Evolutionary conservation across 2,329 filamentous ascomycete species (phyloP).

Genomic region (Penicillium vulpinum): DNA sequence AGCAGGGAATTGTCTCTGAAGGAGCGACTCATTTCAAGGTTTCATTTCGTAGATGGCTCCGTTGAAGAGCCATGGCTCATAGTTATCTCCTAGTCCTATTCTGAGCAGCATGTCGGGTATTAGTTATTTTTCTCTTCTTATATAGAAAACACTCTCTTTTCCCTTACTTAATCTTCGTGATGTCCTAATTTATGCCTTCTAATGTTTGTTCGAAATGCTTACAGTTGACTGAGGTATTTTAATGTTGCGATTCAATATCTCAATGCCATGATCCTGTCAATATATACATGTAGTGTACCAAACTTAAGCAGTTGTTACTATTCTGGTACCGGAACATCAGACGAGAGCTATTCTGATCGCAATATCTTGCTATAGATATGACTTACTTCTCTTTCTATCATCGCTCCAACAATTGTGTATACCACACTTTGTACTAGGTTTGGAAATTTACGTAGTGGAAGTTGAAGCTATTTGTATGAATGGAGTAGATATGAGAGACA

Average conservation of each 20-base stretch:
- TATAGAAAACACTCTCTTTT: not conserved
- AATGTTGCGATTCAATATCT: not conserved
- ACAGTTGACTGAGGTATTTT: not conserved
- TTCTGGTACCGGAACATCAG: not conserved
- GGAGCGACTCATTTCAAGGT: too few species aligned
- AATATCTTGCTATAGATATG: not conserved
- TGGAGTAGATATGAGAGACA: not conserved
- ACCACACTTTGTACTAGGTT: not conserved
- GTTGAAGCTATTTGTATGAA: not conserved
- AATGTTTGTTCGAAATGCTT: not conserved
- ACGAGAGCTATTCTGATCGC: not conserved
- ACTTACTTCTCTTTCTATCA: not conserved
- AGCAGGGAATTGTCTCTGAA: not conserved
- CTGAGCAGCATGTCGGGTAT: too few species aligned
- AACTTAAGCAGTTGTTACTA: too few species aligned
- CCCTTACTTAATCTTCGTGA: too few species aligned
- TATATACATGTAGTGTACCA: not conserved
- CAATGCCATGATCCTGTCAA: not conserved
- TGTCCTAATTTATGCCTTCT: not conserved
- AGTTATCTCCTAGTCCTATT: not conserved
- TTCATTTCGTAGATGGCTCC: not conserved
- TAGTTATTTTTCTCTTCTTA: not conserved
- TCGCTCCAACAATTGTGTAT: not conserved
- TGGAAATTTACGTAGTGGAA: not conserved
- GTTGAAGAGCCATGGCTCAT: not conserved